phyloP scores from a whole-genome alignment of 2,329 filamentous ascomycete species.

The Aspergillus niger region DNA sequence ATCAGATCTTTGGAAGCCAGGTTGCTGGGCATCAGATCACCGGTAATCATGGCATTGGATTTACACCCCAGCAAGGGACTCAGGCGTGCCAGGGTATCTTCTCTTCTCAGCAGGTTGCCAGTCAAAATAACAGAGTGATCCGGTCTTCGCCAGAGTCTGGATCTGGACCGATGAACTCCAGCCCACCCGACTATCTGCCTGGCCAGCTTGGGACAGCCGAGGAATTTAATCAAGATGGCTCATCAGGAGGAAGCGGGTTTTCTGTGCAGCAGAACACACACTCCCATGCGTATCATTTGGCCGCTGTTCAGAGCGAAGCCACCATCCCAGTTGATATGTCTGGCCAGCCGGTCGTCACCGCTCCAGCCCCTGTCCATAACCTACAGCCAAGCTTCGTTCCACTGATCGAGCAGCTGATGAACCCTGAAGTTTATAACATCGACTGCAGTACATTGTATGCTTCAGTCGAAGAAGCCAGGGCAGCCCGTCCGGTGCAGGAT shows the following conservation, averaged over 20 bases:
- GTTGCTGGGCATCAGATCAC: no score
- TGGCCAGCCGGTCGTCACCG: background rate
- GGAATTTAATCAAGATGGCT: background rate
- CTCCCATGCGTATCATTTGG: background rate
- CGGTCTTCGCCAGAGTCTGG: background rate
- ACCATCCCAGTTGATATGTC: background rate
- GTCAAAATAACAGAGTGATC: background rate
- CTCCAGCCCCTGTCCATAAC: background rate
- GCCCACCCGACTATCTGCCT: background rate
- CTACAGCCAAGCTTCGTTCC: background rate
- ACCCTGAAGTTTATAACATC: constrained; percentile 9
- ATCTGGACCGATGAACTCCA: background rate
- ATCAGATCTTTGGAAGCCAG: no score
- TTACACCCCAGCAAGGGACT: no score
- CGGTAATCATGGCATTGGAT: no score
- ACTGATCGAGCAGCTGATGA: constrained; percentile 2
- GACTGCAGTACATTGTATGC: constrained; percentile 19
- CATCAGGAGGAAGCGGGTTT: background rate
- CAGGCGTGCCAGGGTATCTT: no score
- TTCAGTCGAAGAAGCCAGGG: constrained; percentile 24
- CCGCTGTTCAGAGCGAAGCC: background rate
- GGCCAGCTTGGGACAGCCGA: background rate
- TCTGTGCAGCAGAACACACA: background rate
- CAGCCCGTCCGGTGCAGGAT: background rate
- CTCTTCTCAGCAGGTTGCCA: no score